Evolutionary conservation across 352 stramenopile genomes (phyloP), one percentile per base, ranked within the genome.

Genomic region (Phytopythium sindhum): DNA sequence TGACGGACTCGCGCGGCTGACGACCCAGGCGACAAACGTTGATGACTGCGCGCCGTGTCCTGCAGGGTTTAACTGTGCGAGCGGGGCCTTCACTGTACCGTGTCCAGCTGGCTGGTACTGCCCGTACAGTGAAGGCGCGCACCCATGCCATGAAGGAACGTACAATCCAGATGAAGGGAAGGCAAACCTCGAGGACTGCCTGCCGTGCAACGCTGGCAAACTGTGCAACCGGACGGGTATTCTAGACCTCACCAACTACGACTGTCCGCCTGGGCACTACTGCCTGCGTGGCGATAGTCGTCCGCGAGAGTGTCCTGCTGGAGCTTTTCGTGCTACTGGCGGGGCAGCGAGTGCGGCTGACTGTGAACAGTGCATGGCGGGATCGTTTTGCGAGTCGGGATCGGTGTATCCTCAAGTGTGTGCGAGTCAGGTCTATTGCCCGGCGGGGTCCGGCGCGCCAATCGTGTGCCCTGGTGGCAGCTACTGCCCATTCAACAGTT

Each of bases 61-160:
- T n/a, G 80, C 83, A 17, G 93, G 93, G 7, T 95, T 86, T 67
- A 97, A 80, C 45, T 98, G 94, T 51, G 70, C 83, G 6, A 77
- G 86, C 24, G 88, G 89, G 9, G 85, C 81, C 2, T 69, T 70
- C 14, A 93, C 81, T 2, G 68, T 88, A 14, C 57, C 65, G 1
- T 97, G 90, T 61, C 81, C 87, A 4, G 68, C 77, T 19, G 86
- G 86, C 4, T 80, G 71, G 10, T 91, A 86, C 45, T 93, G 81
- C 19, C 50, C 75, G 0, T 75, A 80, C 42, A 74, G 64, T 19
- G 47, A 81, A 45, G 81, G 77, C 39, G 72, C 75, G n/a, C 35
- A 81, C 8, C 60, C 66, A 12, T 95, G 82, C 70, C 84, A 78
- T 1, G 51, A 63, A 28, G 86, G 79, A 21, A 96, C 77, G 11